Evolutionary conservation across 768 basidiomycete genomes (phyloP).

Genomic region (Kwoniella shandongensis): DNA sequence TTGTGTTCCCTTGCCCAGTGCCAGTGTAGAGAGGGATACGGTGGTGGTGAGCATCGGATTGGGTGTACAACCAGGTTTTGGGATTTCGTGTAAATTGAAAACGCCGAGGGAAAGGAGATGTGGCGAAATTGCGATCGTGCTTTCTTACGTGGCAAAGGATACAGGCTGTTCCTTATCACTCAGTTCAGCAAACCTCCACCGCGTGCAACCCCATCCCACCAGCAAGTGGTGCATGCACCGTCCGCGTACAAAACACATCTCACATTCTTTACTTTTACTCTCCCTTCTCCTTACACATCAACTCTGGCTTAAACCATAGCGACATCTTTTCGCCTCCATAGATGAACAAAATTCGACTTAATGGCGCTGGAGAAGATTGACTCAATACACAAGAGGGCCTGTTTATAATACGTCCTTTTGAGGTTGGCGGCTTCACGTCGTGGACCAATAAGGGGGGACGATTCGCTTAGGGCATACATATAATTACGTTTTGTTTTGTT

Average conservation of each 20-base stretch:
- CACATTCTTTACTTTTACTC: constrained; percentile 1
- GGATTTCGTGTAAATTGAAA: constrained; percentile 9
- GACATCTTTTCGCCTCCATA: constrained; percentile 9
- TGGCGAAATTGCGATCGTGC: constrained; percentile 18
- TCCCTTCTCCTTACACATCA: constrained; percentile 33
- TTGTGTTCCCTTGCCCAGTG: no score
- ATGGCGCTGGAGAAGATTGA: constrained; percentile 43
- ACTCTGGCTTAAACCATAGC: constrained; percentile 42
- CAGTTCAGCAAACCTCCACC: background rate
- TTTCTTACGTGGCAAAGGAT: no score
- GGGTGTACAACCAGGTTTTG: constrained; percentile 13
- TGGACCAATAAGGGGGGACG: constrained; percentile 11
- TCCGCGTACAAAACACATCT: constrained; percentile 1
- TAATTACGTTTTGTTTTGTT: background rate
- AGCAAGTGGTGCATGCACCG: background rate
- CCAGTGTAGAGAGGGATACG: no score
- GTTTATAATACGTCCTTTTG: constrained; percentile 33
- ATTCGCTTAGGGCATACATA: constrained; percentile 45
- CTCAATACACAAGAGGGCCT: constrained; percentile 12
- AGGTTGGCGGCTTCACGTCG: no score
- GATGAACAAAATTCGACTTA: constrained; percentile 15
- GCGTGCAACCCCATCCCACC: background rate
- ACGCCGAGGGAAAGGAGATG: constrained; percentile 8
- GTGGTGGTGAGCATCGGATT: no score
- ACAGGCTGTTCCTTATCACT: background rate